phyloP scores from a whole-genome alignment of 2,329 filamentous ascomycete genomes.

The Aureobasidium sp. region DNA sequence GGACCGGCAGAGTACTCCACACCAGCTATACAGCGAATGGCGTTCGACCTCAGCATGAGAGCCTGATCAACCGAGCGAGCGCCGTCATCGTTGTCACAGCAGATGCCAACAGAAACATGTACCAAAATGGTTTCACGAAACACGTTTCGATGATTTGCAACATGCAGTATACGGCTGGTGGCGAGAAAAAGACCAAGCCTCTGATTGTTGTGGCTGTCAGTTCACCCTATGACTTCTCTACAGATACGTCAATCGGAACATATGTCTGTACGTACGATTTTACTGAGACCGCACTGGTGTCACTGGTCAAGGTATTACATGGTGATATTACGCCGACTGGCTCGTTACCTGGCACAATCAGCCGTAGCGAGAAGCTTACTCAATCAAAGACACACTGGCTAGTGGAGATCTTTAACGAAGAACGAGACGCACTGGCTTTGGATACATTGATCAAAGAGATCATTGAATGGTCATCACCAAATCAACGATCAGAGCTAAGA shows the following conservation, averaged over 20 bases:
- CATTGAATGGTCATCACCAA: conserved; percentile 56
- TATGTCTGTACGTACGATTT: conserved; percentile 97
- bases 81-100: conserved; percentile 87
- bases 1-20: conserved; percentile 79
- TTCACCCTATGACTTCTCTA: conserved; percentile 93
- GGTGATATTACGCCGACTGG: conserved; percentile 58
- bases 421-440: conserved; percentile 64
- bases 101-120: conserved; percentile 87
- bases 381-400: conserved; percentile 94
- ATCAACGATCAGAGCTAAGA: conserved; percentile 58
- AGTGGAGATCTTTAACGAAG: conserved; percentile 77
- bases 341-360: conserved; percentile 59
- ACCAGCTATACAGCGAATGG: conserved; percentile 94
- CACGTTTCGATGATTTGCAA: conserved; percentile 94
- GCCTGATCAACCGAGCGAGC: conserved; percentile 77
- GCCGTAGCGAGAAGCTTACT: conserved; percentile 76
- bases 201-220: conserved; percentile 87
- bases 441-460: conserved; percentile 66
- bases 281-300: conserved; percentile 81
- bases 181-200: conserved; percentile 69
- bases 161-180: conserved; percentile 60
- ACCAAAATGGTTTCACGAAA: conserved; percentile 91
- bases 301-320: conserved; percentile 73
- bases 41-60: conserved; percentile 85
- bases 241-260: conserved; percentile 81